A percentile compares a stretch with the other conserved stretches of the same genome.
Conservation (phyloP, 257 asterid species). For the Linderniella brevidens region DNA sequence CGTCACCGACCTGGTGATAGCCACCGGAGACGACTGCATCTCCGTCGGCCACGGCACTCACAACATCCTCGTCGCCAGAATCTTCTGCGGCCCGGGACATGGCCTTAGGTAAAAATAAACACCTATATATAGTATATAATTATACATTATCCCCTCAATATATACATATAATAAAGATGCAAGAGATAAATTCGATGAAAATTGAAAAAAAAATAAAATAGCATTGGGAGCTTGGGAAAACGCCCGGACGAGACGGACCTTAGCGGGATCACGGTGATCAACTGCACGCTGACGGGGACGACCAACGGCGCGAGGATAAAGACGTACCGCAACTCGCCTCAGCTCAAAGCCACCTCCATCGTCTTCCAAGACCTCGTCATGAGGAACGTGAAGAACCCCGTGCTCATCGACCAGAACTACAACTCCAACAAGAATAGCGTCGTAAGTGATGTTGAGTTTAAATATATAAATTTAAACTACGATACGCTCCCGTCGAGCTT, state of each 20-base stretch:
- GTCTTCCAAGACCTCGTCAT: slow-evolving; percentile 16
- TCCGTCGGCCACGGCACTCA: slow-evolving; percentile 20
- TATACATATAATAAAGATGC: too few relatives aligned
- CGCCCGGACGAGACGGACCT: slow-evolving; percentile 16
- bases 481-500: too few relatives aligned
- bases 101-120: slow-evolving; percentile 19
- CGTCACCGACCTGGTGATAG: slow-evolving; percentile 11
- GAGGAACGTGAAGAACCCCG: slow-evolving; percentile 20
- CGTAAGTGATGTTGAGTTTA: neutral
- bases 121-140: too few relatives aligned
- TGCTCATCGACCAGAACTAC: slow-evolving; percentile 22
- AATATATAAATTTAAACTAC: too few relatives aligned
- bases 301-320: slow-evolving; percentile 21
- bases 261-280: slow-evolving; percentile 11
- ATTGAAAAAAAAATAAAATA: neutral
- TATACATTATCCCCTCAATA: too few relatives aligned
- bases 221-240: slow-evolving; percentile 26
- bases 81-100: slow-evolving; percentile 30
- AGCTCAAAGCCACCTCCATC: slow-evolving; percentile 12
- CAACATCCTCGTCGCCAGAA: slow-evolving; percentile 12
- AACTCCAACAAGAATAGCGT: slow-evolving; percentile 20
- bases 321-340: slow-evolving; percentile 22
- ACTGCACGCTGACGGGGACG: slow-evolving; percentile 20
- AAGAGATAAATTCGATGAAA: too few relatives aligned
- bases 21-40: slow-evolving; percentile 31